Conservation (phyloP, 139 green algal species). For the Bryopsis sp. region DNA sequence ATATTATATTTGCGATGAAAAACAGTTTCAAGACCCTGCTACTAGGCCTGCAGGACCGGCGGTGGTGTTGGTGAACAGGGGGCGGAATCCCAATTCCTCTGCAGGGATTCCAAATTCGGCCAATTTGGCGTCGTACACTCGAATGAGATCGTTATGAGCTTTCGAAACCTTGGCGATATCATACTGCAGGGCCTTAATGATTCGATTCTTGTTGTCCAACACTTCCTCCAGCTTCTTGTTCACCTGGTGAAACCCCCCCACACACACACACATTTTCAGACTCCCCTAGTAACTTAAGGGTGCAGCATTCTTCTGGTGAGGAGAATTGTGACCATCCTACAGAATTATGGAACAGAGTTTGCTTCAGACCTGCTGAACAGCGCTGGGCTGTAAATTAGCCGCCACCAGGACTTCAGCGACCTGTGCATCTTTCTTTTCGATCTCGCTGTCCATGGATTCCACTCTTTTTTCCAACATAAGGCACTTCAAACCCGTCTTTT, state of each 20-base stretch:
- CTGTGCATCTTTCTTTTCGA: slow-evolving; percentile 68
- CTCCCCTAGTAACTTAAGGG: too few species aligned
- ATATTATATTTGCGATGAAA: background rate
- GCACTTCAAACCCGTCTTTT: slow-evolving; percentile 47
- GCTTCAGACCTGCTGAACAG: slow-evolving; percentile 39
- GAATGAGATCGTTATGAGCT: slow-evolving; percentile 78
- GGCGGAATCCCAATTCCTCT: slow-evolving; percentile 73
- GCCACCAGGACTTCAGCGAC: slow-evolving; percentile 70
- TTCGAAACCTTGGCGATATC: slow-evolving; percentile 39
- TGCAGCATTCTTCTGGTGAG: too few species aligned
- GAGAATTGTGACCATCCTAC: too few species aligned
- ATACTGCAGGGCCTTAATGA: slow-evolving; percentile 48
- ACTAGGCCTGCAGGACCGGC: slow-evolving; percentile 64
- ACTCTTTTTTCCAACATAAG: slow-evolving; percentile 55
- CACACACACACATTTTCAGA: slow-evolving; percentile 4
- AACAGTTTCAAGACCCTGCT: slow-evolving; percentile 39
- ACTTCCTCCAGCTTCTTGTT: slow-evolving; percentile 69
- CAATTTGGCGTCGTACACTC: slow-evolving; percentile 81
- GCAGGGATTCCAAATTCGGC: slow-evolving; percentile 65
- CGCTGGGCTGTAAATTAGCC: slow-evolving; percentile 66
- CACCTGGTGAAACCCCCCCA: slow-evolving; percentile 24
- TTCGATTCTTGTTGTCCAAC: slow-evolving; percentile 69
- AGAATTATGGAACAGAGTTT: too few species aligned
- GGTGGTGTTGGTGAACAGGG: slow-evolving; percentile 66
- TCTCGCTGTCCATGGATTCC: slow-evolving; percentile 41